phyloP scores from a whole-genome alignment of 495 filamentous ascomycete genomes.

The Xylaria grammica region DNA sequence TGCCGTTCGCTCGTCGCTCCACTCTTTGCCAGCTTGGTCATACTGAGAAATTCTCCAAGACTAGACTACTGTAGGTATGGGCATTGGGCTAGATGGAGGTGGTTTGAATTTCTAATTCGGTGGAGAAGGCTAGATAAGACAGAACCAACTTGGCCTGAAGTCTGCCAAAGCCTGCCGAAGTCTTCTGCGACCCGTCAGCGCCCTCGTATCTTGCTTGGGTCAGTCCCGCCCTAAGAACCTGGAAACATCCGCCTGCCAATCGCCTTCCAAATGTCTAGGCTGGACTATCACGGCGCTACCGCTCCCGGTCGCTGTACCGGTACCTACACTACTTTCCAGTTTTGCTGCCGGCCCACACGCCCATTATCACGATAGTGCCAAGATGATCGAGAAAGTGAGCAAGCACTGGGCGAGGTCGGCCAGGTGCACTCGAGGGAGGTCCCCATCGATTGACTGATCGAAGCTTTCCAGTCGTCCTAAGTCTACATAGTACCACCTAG shows the following conservation, averaged over 20 bases:
- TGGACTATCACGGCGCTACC: constrained; percentile 9
- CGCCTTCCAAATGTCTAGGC: neutral
- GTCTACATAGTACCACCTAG: too few species aligned
- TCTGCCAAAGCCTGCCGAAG: neutral
- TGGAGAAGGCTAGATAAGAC: constrained; percentile 20
- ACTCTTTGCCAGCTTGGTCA: neutral
- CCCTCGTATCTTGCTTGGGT: constrained; percentile 2
- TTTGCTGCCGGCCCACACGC: constrained; percentile 11
- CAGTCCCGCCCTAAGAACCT: neutral
- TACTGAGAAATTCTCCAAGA: constrained; percentile 2
- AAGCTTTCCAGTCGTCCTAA: neutral
- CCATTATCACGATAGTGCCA: constrained; percentile 13
- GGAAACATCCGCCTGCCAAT: constrained; percentile 17
- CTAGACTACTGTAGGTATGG: too few species aligned
- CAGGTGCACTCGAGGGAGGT: neutral
- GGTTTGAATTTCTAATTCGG: neutral
- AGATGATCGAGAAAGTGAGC: constrained; percentile 1
- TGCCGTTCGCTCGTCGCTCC: constrained; percentile 2
- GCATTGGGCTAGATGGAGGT: neutral
- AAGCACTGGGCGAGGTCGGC: constrained; percentile 5
- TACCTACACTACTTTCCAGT: constrained; percentile 4
- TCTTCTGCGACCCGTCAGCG: neutral
- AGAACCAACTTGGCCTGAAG: constrained; percentile 2
- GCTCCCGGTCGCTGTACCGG: neutral
- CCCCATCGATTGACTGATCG: too few species aligned